phyloP scores from a whole-genome alignment of 768 basidiomycete species.

The Amyloporia xantha region DNA sequence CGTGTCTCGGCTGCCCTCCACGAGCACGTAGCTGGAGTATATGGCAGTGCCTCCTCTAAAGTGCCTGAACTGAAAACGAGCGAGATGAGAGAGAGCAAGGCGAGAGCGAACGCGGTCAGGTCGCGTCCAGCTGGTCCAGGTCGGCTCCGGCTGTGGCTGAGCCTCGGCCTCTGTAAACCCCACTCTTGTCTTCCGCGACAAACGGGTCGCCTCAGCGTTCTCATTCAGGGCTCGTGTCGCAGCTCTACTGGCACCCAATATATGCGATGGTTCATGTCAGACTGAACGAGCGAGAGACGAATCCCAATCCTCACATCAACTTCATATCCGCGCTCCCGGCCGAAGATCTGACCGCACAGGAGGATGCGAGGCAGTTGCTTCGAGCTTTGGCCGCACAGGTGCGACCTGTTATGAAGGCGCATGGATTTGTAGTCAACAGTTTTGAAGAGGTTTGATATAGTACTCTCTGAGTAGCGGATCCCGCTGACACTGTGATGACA shows the following conservation, averaged over 20 bases:
- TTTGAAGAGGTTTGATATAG: conserved; percentile 62
- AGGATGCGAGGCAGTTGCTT: conserved; percentile 64
- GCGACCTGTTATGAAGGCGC: conserved; percentile 73
- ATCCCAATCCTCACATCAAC: conserved; percentile 73
- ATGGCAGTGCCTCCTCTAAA: not conserved
- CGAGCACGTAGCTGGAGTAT: not conserved
- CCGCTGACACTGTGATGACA: conserved; percentile 28
- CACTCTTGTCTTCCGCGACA: too few species aligned
- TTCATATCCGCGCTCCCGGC: conserved; percentile 59
- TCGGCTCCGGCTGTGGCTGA: too few species aligned
- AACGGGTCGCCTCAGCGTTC: not conserved
- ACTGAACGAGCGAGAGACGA: conserved; percentile 59
- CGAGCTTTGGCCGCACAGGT: conserved; percentile 81
- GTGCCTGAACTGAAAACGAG: not conserved
- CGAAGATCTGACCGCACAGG: conserved; percentile 37
- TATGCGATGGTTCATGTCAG: conserved; percentile 63
- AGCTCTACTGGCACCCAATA: not conserved
- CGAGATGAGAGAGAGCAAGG: not conserved
- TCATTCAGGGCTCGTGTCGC: not conserved
- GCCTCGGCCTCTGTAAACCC: too few species aligned
- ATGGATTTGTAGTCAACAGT: conserved; percentile 71
- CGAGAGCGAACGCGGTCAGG: not conserved
- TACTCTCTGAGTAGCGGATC: not conserved
- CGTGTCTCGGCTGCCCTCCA: conserved; percentile 2
- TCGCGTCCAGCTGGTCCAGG: not conserved